Evolutionary conservation across 495 filamentous ascomycete genomes (phyloP), one percentile per base, ranked within the genome.

Genomic region (Hypoxylon lienhwacheense): DNA sequence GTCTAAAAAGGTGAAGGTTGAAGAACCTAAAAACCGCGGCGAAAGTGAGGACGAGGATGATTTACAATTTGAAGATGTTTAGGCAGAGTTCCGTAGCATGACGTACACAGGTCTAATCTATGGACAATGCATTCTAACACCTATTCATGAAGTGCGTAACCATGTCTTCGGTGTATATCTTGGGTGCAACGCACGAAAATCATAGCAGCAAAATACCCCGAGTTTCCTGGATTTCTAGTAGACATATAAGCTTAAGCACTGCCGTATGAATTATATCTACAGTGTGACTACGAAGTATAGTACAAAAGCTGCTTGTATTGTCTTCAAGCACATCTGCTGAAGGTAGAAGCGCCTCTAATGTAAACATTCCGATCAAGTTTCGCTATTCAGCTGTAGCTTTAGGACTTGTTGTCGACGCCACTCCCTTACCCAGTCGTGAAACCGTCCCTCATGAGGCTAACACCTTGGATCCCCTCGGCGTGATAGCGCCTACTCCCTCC

Each of bases 1-100:
- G 2, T 56, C 70, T 4, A 85, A 85, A 70, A 77, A 78, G 58
- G 75, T 79, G 24, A 81, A 78, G 65, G 65, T 82, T 20, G 77
- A 81, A 33, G 73, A 76, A 28, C 70, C 72, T 0, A 66, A 63
- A n/a, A 54, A 55, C 34, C 63, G 66, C 12, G 67, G 66, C n/a
- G 71, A 75, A n/a, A 77, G 77, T 7, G 79, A 82, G 39, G 78
- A 77, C 7, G 72, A 77, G 0, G 72, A 85, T 29, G 84, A 85
- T 36, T 59, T 83, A 11, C 83, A 85, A 55, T 87, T 87, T 58
- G 85, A 85, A 60, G 83, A 87, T 65, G 84, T 81, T 10, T 67
- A 26, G 58, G 17, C 33, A 15, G 7, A 11, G 15, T 17, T 37
- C 17, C 22, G 14, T 15, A 35, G 20, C 15, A 44, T 31, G 7